Evolutionary conservation across 257 asterid species (phyloP).

Genomic region (Nicotiana attenuata): DNA sequence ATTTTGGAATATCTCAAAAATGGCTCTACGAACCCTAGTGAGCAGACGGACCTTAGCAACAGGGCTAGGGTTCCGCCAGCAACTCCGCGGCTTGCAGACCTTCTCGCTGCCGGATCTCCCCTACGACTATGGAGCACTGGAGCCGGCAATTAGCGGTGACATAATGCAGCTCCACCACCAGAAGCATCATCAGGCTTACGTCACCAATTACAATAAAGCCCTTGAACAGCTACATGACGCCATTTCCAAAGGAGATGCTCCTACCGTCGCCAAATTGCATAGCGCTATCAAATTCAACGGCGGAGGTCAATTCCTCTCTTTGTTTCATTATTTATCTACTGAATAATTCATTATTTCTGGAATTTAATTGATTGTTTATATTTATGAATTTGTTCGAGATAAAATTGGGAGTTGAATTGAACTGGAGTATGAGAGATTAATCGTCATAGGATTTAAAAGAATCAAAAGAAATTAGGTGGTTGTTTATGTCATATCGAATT

Average conservation of each 20-base stretch:
- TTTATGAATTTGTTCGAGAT: not conserved
- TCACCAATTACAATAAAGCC: constrained; percentile 85
- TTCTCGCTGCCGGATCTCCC: constrained; percentile 80
- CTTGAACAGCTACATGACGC: constrained; percentile 82
- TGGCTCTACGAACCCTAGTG: constrained; percentile 62
- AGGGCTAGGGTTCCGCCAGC: constrained; percentile 31
- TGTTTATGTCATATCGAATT: not conserved
- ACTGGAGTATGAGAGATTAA: not conserved
- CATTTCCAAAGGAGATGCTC: constrained; percentile 54
- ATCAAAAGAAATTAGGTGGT: not conserved
- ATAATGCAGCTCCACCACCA: constrained; percentile 96
- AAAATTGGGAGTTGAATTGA: not conserved
- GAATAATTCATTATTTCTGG: not conserved
- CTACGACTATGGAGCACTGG: constrained; percentile 83
- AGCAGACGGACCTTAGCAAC: constrained; percentile 27
- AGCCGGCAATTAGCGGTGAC: constrained; percentile 83
- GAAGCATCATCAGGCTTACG: constrained; percentile 90
- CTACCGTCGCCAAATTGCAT: constrained; percentile 73
- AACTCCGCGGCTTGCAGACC: constrained; percentile 52
- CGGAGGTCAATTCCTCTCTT: constrained; percentile 53
- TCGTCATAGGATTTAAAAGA: not conserved
- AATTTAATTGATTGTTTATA: not conserved
- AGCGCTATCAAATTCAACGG: constrained; percentile 91
- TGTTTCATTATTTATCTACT: not conserved
- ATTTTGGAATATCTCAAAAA: constrained; percentile 5